Conservation (phyloP, 2,329 filamentous ascomycete genomes). For the Xylaria sp. region DNA sequence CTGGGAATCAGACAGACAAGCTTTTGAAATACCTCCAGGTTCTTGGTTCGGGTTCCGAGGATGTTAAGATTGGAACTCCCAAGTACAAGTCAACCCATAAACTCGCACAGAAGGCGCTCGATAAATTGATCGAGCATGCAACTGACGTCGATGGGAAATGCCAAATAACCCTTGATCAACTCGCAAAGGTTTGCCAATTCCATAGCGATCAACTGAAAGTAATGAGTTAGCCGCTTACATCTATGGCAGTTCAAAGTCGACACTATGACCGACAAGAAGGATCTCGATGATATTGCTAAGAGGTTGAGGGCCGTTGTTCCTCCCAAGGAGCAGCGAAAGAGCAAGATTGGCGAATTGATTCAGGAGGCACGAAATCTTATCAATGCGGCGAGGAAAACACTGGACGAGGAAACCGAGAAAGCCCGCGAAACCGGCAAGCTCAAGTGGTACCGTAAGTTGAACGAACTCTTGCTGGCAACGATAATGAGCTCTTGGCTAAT, state of each 20-base stretch:
- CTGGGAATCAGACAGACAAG: neutral
- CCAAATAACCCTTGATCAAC: neutral
- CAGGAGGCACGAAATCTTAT: neutral
- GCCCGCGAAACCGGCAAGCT: neutral
- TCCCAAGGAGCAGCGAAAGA: neutral
- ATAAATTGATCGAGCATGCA: neutral
- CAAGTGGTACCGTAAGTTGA: neutral
- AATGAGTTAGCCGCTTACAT: neutral
- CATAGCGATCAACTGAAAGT: neutral
- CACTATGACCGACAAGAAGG: neutral
- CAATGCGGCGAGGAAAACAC: neutral
- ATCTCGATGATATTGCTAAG: neutral
- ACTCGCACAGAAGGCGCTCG: neutral
- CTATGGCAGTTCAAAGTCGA: neutral
- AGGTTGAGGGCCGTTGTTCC: neutral
- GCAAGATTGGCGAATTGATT: neutral
- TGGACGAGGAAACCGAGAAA: neutral
- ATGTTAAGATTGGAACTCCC: neutral
- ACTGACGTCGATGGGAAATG: neutral
- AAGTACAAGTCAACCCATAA: neutral
- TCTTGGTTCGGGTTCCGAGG: neutral
- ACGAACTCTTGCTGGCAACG: too few species aligned
- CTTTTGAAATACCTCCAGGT: neutral
- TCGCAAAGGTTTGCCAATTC: neutral
- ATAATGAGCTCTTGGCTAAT: neutral